These are phyloP conservation scores for Arxiozyma heterogenica DNA, from an alignment of 1,139 yeast genomes.

Conservation along the genomic window DNA sequence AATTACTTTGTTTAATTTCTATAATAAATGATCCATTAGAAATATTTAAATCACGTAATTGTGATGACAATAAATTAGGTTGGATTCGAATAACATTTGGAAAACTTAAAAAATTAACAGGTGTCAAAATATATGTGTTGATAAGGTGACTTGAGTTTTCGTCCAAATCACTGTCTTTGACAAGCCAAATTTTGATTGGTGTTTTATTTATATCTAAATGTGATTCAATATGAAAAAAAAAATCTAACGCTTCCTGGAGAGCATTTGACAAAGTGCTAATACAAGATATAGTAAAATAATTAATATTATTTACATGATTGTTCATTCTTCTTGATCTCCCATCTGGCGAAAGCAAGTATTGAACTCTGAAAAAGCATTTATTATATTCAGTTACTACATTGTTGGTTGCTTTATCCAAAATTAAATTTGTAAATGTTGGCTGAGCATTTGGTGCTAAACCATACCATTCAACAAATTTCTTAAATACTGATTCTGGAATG, in stretches of 20 bases:
- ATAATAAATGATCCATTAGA: slow-evolving; percentile 26
- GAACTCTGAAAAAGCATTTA: slow-evolving; percentile 46
- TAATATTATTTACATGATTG: slow-evolving; percentile 20
- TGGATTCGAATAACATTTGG: slow-evolving; percentile 20
- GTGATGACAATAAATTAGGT: slow-evolving; percentile 11
- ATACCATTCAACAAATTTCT: slow-evolving; percentile 44
- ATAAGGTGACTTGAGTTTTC: slow-evolving; percentile 5
- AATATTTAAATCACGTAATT: slow-evolving; percentile 20
- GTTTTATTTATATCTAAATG: slow-evolving; percentile 16
- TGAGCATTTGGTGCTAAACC: slow-evolving; percentile 37
- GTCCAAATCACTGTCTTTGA: slow-evolving; percentile 13
- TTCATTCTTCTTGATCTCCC: slow-evolving; percentile 6
- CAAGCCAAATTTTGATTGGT: slow-evolving; percentile 30
- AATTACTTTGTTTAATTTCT: slow-evolving; percentile 24
- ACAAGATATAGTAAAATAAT: slow-evolving; percentile 17
- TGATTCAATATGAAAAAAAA: slow-evolving; percentile 19
- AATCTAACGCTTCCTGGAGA: slow-evolving; percentile 19
- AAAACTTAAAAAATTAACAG: slow-evolving; percentile 25
- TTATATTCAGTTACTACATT: slow-evolving; percentile 42
- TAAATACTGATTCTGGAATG: slow-evolving; percentile 38
- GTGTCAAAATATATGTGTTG: slow-evolving; percentile 22
- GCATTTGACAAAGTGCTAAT: slow-evolving; percentile 18
- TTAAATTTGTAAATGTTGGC: slow-evolving; percentile 41
- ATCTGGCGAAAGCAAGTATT: slow-evolving; percentile 34
- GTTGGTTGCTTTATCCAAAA: slow-evolving; percentile 35